Conservation (phyloP, 1,284 basidiomycete species). For the Fomitopsis pinicola region DNA sequence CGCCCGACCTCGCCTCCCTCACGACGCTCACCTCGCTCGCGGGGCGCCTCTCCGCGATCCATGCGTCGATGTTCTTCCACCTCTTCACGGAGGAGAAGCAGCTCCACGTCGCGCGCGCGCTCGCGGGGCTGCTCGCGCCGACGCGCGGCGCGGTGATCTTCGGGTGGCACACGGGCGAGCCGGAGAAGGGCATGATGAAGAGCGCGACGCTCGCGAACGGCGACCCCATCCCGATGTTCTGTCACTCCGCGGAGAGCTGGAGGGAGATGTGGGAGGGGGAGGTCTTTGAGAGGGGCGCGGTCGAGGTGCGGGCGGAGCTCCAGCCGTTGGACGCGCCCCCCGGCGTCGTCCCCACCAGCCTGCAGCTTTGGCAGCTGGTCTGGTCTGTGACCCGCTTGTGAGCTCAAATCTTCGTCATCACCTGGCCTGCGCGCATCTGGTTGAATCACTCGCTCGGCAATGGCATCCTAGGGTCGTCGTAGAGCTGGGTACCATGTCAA, state of each 20-base stretch:
- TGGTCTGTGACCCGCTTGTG: too few species aligned
- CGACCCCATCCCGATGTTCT: constrained; percentile 15
- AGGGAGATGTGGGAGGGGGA: constrained; percentile 37
- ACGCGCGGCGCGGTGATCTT: constrained; percentile 35
- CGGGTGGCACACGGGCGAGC: constrained; percentile 18
- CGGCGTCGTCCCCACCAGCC: too few species aligned
- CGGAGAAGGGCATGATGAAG: constrained; percentile 8
- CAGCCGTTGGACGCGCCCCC: too few species aligned
- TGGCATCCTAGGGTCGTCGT: too few species aligned
- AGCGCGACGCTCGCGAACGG: background rate
- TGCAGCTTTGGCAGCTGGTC: too few species aligned
- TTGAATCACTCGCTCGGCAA: too few species aligned
- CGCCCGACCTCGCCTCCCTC: constrained; percentile 29
- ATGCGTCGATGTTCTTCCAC: constrained; percentile 48
- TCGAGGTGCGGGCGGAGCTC: constrained; percentile 17
- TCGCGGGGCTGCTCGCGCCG: constrained; percentile 37
- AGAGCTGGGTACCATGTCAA: too few species aligned
- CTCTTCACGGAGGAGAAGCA: constrained; percentile 44
- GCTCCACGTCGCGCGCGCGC: constrained; percentile 31
- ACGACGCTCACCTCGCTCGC: constrained; percentile 40
- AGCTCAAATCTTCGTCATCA: too few species aligned
- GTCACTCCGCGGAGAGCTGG: constrained; percentile 36
- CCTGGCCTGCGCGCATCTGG: too few species aligned
- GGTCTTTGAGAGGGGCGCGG: constrained; percentile 33
- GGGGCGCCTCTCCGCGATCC: constrained; percentile 42